Percentiles rank a stretch among this genome's conserved stretches.
Conservation (phyloP, 176 grass and related monocot genomes). For the Oryza brachyantha region DNA sequence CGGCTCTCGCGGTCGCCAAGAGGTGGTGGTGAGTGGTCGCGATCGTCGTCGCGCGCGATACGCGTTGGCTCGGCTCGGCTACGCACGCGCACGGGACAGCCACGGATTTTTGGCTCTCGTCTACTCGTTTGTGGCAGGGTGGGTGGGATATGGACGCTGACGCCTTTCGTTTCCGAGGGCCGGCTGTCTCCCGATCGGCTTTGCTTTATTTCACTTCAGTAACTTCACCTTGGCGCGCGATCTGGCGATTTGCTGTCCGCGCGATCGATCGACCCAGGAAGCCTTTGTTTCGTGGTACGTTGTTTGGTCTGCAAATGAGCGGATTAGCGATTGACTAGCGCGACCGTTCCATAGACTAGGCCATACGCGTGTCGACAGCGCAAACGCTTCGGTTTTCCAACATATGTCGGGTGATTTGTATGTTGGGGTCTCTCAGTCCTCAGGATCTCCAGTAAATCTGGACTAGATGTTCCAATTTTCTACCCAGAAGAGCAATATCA, state of each 20-base stretch:
- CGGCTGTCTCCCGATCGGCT: slow-evolving; percentile 3
- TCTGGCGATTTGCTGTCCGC: slow-evolving; percentile 36
- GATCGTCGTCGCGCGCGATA: slow-evolving; percentile 28
- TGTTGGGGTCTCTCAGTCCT: background rate
- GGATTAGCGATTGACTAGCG: background rate
- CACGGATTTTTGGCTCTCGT: background rate
- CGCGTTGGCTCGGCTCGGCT: slow-evolving; percentile 11
- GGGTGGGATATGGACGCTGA: slow-evolving; percentile 15
- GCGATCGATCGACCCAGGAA: background rate
- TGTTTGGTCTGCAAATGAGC: background rate
- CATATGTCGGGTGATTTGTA: background rate
- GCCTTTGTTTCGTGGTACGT: background rate
- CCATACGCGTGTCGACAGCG: slow-evolving; percentile 6
- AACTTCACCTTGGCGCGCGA: slow-evolving; percentile 10
- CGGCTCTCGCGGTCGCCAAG: no score
- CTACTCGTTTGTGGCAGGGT: background rate
- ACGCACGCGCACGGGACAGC: slow-evolving; percentile 12
- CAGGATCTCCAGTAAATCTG: background rate
- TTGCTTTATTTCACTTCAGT: slow-evolving; percentile 35
- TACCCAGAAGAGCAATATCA: background rate
- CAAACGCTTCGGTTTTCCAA: background rate
- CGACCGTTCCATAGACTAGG: background rate
- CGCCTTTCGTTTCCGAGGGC: background rate
- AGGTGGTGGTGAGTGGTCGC: background rate
- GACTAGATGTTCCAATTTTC: background rate